Base-by-base conservation (phyloP, 2,329 filamentous ascomycete genomes). In the Bipolaris zeicola region DNA sequence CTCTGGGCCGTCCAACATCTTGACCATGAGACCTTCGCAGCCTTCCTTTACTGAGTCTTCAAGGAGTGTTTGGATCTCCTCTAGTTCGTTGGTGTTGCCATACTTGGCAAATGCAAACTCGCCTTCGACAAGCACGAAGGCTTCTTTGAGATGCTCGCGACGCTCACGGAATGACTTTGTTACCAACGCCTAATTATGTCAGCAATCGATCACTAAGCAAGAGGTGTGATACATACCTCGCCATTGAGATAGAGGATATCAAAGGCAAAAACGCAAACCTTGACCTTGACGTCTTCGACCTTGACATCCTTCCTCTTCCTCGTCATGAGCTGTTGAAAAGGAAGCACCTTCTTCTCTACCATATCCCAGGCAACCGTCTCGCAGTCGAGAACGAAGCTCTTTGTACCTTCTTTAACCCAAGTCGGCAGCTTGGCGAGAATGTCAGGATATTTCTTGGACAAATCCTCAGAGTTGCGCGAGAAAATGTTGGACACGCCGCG, bases 261-360 rank as follows among this genome's bases (percentile, higher is more conserved):
- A 75, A 98, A 98, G 3, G 94, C 95, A 76, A 96, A 98, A 8
- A 98, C 92, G 76, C 93, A 98, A 42, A 98, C 94, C 75, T 96
- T 95, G 78, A 98, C 89, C 74, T 96, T 97, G 60, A 98, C 90
- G 66, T 98, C 94, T 72, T 96, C 93, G 6, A 91, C 83, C 76
- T 96, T 96, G 70, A 98, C 95, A 67, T 98, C 94, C 79, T 98
- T 99, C 75, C 91, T 89, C 81, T 99, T 99, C 52, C 95, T 86
- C 13, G 95, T 98, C 95, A 98, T 98, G 42, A 99, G 84, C 73
- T 96, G 92, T 76, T 99, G 95, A 81, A 99, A 99, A 0, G 95
- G 95, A 37, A 99, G 77, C 13, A 99, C 91, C 76, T 96, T 96
- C 83, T 96, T 97, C 80, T 95, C 92, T 1, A 84, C 83, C n/a